phyloP scores from a whole-genome alignment of 2,329 filamentous ascomycete genomes.

The Nemania diffusa region DNA sequence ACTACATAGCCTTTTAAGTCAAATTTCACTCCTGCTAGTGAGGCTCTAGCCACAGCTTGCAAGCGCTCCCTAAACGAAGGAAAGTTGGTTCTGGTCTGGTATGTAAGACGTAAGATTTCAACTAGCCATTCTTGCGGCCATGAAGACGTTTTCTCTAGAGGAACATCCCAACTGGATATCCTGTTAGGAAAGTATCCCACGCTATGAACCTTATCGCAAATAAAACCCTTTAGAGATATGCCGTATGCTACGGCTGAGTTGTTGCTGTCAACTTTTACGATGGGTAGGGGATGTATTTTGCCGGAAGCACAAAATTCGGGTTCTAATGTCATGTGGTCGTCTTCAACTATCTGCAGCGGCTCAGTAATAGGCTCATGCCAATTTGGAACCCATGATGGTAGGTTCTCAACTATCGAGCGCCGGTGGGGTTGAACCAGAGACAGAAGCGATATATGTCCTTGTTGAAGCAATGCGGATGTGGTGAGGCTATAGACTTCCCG shows the following conservation, averaged over 20 bases:
- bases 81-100: neutral
- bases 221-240: constrained; percentile 13
- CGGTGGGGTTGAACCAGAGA: constrained; percentile 36
- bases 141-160: neutral
- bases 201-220: constrained; percentile 2
- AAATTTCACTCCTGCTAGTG: neutral
- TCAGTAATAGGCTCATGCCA: constrained; percentile 39
- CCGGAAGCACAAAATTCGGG: constrained; percentile 19
- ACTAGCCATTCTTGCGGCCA: constrained; percentile 27
- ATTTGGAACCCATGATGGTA: constrained; percentile 45
- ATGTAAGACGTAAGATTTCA: constrained; percentile 25
- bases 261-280: neutral
- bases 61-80: constrained; percentile 19
- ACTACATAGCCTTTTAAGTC: neutral
- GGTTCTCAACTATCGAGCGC: constrained; percentile 6
- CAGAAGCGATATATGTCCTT: constrained; percentile 33
- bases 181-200: constrained; percentile 13
- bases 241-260: neutral
- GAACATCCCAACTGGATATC: constrained; percentile 5
- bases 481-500: constrained; percentile 36
- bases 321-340: constrained; percentile 14
- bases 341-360: constrained; percentile 25
- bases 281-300: neutral
- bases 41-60: constrained; percentile 13
- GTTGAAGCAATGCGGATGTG: constrained; percentile 35